phyloP scores from a whole-genome alignment of 192 early-diverging fungal species.

The Geranomyces variabilis region DNA sequence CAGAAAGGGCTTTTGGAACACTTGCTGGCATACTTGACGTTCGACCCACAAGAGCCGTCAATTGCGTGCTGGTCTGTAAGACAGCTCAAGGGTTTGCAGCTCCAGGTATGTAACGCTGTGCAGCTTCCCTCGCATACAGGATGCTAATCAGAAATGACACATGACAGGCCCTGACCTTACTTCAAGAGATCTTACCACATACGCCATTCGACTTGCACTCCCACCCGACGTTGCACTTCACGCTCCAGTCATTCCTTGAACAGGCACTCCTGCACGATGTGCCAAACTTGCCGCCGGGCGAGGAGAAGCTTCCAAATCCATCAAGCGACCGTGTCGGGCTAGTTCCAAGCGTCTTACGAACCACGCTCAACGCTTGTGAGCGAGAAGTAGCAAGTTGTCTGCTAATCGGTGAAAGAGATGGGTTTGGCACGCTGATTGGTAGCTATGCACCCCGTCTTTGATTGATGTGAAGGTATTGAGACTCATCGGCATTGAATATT shows the following conservation, averaged over 20 bases:
- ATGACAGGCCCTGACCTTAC: conserved; percentile 31
- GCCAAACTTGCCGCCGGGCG: not conserved
- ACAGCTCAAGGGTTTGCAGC: conserved; percentile 43
- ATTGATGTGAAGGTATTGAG: no score
- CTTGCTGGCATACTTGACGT: conserved; percentile 37
- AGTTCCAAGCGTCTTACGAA: conserved; percentile 35
- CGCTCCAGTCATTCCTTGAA: conserved; percentile 36
- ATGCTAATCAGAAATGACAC: not conserved
- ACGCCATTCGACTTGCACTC: conserved; percentile 33
- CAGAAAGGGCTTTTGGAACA: conserved; percentile 44
- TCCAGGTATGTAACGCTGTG: conserved; percentile 30
- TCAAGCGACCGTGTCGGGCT: conserved; percentile 32
- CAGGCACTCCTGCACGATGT: conserved; percentile 23
- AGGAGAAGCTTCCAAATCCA: conserved; percentile 17
- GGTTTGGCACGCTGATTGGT: conserved; percentile 43
- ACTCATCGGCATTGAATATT: no score
- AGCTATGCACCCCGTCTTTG: conserved; percentile 2
- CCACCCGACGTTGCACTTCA: conserved; percentile 24
- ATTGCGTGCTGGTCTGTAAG: conserved; percentile 34
- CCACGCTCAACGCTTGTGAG: conserved; percentile 35
- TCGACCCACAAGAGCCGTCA: conserved; percentile 17
- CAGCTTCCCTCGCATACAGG: not conserved
- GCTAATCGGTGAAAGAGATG: conserved; percentile 34
- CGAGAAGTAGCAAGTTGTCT: conserved; percentile 29
- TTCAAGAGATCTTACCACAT: conserved; percentile 34